Evolutionary conservation across 2,329 filamentous ascomycete species (phyloP), one percentile per base, ranked within the genome.

Genomic region (Botrytis elliptica): DNA sequence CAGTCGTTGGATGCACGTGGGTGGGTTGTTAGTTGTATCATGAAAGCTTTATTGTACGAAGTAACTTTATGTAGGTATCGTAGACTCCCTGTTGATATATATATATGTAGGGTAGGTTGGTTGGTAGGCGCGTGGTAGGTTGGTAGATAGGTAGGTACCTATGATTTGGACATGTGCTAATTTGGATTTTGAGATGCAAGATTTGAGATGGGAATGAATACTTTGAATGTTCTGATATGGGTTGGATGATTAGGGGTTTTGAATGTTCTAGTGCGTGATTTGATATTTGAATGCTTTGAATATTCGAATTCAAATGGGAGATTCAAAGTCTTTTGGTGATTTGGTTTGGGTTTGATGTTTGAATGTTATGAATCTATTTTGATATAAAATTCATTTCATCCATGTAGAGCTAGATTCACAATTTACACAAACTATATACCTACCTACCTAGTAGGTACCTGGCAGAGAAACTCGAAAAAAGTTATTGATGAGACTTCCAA

Each of bases 1-100:
- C 20, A 20, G 25, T 12, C 18, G 10, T 68, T 68, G 40, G 20
- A 33, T 68, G 36, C 66, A 68, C 66, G 66, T 68, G 66, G 66
- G 49, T 68, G 66, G 25, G 29, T n/a, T 12, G 49, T 25, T 52
- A 14, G 22, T 52, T 12, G 46, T n/a, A 25, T n/a, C n/a, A 18
- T 44, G 5, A 6, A 65, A 36, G 10, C 44, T 44, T 46, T 18
- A 44, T 44, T 44, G 42, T 44, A 7, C 29, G 29, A 29, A 29
- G 29, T 29, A 29, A 20, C 16, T 44, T 44, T 44, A 44, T 44
- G 42, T 44, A 44, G 42, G 29, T 29, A 29, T 29, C 29, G 29
- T 29, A 29, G 29, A 44, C 42, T 52, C 36, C 38, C 36, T 42
- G 36, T 63, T 67, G 25, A 52, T 52, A 8, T 18, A 25, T 52